Percentiles rank a stretch among this genome's conserved stretches.
Conservation (phyloP, 2,329 filamentous ascomycete species). For the Elsinoe perseae region DNA sequence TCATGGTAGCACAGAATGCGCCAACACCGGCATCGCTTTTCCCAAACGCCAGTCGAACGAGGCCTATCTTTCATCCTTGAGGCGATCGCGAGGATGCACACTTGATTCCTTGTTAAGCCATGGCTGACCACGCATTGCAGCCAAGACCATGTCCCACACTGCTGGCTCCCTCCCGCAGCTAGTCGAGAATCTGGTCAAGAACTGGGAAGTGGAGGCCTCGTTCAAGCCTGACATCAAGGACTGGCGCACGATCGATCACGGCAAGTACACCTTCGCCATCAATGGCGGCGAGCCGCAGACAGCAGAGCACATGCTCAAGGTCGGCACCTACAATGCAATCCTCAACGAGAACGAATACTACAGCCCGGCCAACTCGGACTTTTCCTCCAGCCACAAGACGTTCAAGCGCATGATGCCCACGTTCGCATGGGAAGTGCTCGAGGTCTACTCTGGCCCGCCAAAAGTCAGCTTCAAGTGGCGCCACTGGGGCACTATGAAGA, state of each 20-base stretch:
- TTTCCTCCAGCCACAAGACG: slow-evolving; percentile 58
- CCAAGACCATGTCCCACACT: slow-evolving; percentile 49
- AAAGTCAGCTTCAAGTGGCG: slow-evolving; percentile 57
- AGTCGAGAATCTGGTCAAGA: slow-evolving; percentile 64
- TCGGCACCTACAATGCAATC: slow-evolving; percentile 63
- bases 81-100: background rate
- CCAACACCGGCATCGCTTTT: too few species aligned
- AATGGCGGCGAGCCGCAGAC: slow-evolving; percentile 52
- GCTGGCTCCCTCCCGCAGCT: slow-evolving; percentile 51
- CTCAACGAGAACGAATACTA: slow-evolving; percentile 58
- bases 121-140: slow-evolving; percentile 32
- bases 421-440: slow-evolving; percentile 63
- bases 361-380: slow-evolving; percentile 53
- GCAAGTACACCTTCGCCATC: slow-evolving; percentile 55
- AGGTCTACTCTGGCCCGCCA: slow-evolving; percentile 59
- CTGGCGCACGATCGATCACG: slow-evolving; percentile 57
- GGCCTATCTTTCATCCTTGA: too few species aligned
- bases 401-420: slow-evolving; percentile 68
- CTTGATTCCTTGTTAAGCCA: background rate
- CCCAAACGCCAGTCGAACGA: too few species aligned
- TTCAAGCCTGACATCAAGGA: slow-evolving; percentile 55
- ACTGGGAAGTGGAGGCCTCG: slow-evolving; percentile 64
- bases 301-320: slow-evolving; percentile 57
- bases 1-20: too few species aligned
- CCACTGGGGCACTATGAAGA: slow-evolving; percentile 61